Conservation (phyloP, 768 basidiomycete genomes). For the Psilocybe cubensis region DNA sequence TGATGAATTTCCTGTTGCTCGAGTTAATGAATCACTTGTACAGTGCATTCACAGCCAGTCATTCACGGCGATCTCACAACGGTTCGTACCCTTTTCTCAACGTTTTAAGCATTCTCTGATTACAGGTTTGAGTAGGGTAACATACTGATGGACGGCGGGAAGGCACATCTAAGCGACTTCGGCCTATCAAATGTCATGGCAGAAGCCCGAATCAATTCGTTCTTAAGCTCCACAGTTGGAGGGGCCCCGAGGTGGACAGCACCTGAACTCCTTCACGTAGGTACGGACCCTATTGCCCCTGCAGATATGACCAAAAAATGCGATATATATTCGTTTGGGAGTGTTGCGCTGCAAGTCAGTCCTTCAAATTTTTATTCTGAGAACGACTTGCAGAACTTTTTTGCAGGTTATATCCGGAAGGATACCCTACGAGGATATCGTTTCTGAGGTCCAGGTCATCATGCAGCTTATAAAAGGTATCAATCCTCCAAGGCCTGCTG, state of each 20-base stretch:
- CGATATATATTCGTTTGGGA: constrained; percentile 42
- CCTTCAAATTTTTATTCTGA: not conserved
- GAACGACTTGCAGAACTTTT: not conserved
- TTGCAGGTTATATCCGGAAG: not conserved
- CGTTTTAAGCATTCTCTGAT: not conserved
- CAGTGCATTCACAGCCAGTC: constrained; percentile 7
- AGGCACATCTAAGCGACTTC: constrained; percentile 38
- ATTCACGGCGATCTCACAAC: constrained; percentile 12
- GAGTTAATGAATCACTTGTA: no score
- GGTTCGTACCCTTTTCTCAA: not conserved
- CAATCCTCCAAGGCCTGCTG: not conserved
- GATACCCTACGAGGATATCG: not conserved
- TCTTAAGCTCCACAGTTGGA: constrained; percentile 28
- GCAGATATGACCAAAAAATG: constrained; percentile 15
- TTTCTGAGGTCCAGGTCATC: not conserved
- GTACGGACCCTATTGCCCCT: constrained; percentile 5
- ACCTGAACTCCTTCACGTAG: constrained; percentile 30
- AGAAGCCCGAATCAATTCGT: constrained; percentile 20
- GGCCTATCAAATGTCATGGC: constrained; percentile 36
- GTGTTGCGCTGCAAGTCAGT: constrained; percentile 27
- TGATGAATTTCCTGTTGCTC: no score
- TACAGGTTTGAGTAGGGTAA: constrained; percentile 31
- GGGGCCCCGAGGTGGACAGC: constrained; percentile 38
- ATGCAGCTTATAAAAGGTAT: constrained; percentile 1
- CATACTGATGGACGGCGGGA: constrained; percentile 35